These are phyloP conservation scores for Podila epigama DNA, from an alignment of 192 early-diverging fungal genomes.

Conservation along the genomic window DNA sequence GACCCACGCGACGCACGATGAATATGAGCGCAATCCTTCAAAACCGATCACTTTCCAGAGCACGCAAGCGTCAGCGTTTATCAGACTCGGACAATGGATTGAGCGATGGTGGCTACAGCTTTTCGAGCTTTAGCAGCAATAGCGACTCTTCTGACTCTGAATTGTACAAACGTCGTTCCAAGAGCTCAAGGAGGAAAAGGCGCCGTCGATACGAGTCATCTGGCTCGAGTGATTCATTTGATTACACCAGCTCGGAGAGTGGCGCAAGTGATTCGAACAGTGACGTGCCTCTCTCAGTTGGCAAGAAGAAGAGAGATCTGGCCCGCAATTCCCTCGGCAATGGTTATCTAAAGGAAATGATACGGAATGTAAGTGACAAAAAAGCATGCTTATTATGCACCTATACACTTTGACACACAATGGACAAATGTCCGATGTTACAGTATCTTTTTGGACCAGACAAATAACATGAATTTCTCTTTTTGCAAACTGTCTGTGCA, in stretches of 20 bases:
- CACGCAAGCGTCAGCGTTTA: not conserved
- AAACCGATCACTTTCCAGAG: constrained; percentile 6
- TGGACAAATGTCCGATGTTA: no score
- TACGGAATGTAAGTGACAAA: not conserved
- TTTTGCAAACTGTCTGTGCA: no score
- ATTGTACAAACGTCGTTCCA: not conserved
- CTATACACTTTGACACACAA: no score
- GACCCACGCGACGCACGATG: constrained; percentile 8
- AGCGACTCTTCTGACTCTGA: not conserved
- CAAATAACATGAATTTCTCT: not conserved
- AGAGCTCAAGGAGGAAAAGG: not conserved
- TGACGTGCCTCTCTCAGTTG: constrained; percentile 8
- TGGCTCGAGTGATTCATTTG: not conserved
- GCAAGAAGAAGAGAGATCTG: not conserved
- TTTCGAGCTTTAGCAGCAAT: not conserved
- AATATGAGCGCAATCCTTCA: constrained; percentile 18
- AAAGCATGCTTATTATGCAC: not conserved
- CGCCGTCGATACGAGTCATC: constrained; percentile 1
- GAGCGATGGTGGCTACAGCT: constrained; percentile 1
- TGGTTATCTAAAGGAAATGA: not conserved
- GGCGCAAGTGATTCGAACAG: not conserved
- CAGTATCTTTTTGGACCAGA: not conserved
- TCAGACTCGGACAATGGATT: not conserved
- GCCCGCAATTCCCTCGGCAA: not conserved
- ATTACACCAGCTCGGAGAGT: not conserved